phyloP scores from a whole-genome alignment of 176 grass and related monocot genomes.

The Oryza rufipogon region DNA sequence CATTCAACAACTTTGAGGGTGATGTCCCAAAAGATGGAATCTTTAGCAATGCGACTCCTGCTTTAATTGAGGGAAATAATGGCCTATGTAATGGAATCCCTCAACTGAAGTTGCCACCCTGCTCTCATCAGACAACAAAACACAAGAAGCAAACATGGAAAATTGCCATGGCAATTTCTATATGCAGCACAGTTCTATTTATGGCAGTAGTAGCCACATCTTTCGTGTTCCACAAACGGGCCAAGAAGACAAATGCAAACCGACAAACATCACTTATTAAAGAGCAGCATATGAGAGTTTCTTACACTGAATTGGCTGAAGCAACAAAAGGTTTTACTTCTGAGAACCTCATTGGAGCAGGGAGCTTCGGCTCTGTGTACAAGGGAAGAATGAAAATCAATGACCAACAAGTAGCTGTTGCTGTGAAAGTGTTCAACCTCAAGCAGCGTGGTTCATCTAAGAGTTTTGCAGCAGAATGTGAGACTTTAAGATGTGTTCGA shows the following conservation, averaged over 20 bases:
- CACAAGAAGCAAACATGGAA: no score
- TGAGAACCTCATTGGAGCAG: constrained; percentile 14
- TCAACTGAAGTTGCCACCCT: no score
- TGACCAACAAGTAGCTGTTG: not conserved
- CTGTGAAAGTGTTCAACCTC: constrained; percentile 31
- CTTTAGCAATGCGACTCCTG: no score
- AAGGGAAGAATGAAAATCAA: constrained; percentile 4
- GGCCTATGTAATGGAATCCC: no score
- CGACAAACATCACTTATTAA: not conserved
- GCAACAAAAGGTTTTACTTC: constrained; percentile 27
- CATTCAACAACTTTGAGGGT: no score
- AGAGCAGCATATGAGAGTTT: not conserved
- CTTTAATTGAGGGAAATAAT: no score
- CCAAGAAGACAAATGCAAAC: not conserved
- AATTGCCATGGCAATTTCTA: no score
- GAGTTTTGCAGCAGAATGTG: constrained; percentile 38
- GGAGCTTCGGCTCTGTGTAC: constrained; percentile 32
- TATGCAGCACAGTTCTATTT: no score
- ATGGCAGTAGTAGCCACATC: no score
- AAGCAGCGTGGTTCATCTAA: not conserved
- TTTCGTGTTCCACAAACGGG: no score
- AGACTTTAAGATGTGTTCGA: constrained; percentile 11
- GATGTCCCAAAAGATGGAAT: no score
- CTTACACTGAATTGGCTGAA: constrained; percentile 26
- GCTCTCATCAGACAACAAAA: no score